These are phyloP conservation scores for Pulicaria dysenterica DNA, from an alignment of 129 eudicot species.

Conservation along the genomic window DNA sequence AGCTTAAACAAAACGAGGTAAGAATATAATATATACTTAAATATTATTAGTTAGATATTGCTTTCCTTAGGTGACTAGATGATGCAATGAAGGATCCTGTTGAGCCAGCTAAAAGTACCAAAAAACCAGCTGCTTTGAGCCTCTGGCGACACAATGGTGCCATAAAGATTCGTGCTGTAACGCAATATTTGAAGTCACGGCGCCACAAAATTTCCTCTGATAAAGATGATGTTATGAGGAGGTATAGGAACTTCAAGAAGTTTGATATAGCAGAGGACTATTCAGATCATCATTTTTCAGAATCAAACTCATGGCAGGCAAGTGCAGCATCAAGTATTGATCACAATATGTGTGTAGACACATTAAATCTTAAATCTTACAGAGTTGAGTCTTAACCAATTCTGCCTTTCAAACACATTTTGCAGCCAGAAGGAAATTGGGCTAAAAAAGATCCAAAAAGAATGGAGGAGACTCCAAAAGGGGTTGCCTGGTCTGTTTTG, in stretches of 20 bases:
- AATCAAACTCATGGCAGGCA: slow-evolving; percentile 49
- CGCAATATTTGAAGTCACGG: not conserved
- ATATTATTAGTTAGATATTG: not conserved
- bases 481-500: slow-evolving; percentile 67
- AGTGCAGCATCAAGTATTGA: slow-evolving; percentile 3
- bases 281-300: slow-evolving; percentile 65
- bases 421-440: slow-evolving; percentile 61
- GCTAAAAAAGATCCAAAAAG: slow-evolving; percentile 67
- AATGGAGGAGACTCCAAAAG: slow-evolving; percentile 75
- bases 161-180: slow-evolving; percentile 13
- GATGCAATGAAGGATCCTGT: not conserved
- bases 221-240: slow-evolving; percentile 45
- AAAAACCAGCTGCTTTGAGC: slow-evolving; percentile 15
- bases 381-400: no score
- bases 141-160: slow-evolving; percentile 11
- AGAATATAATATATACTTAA: slow-evolving; percentile 4
- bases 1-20: slow-evolving; percentile 56
- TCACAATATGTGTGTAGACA: not conserved
- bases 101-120: slow-evolving; percentile 22
- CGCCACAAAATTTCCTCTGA: slow-evolving; percentile 16
- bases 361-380: no score
- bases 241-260: slow-evolving; percentile 49
- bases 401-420: no score
- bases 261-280: slow-evolving; percentile 76
- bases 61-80: not conserved